phyloP scores from a whole-genome alignment of 2,329 filamentous ascomycete species.

The Pseudogymnoascus sp. region DNA sequence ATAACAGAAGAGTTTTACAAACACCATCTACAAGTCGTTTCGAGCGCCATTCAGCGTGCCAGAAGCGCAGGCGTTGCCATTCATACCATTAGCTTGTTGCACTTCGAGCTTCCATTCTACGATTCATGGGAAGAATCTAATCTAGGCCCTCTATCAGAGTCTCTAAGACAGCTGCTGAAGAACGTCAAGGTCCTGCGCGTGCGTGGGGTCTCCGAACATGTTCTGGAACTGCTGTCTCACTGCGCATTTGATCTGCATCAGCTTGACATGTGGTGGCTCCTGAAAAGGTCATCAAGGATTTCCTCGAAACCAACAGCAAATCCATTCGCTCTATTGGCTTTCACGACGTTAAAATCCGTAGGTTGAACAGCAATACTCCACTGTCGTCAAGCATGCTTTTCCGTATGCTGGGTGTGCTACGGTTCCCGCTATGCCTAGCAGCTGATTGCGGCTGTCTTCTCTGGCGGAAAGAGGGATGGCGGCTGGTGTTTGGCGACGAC shows the following conservation, averaged over 20 bases:
- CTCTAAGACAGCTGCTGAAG: slow-evolving; percentile 12
- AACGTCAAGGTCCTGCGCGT: slow-evolving; percentile 13
- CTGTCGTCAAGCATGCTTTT: background rate
- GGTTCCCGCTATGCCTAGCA: slow-evolving; percentile 17
- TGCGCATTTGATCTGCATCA: slow-evolving; percentile 2
- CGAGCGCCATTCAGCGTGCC: slow-evolving; percentile 7
- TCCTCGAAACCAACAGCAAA: slow-evolving; percentile 11
- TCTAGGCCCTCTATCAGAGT: slow-evolving; percentile 12
- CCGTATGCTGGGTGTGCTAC: slow-evolving; percentile 16
- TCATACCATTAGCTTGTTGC: slow-evolving; percentile 14
- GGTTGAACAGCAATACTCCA: background rate
- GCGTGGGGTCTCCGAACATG: background rate
- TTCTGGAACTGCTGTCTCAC: slow-evolving; percentile 12
- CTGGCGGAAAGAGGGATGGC: slow-evolving; percentile 9
- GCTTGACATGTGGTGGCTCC: slow-evolving; percentile 12
- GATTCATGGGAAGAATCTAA: slow-evolving; percentile 11
- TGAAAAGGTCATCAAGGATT: slow-evolving; percentile 10
- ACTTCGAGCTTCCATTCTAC: slow-evolving; percentile 12
- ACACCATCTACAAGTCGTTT: slow-evolving; percentile 10
- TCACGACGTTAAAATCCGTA: background rate
- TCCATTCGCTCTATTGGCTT: background rate
- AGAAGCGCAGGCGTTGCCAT: slow-evolving; percentile 10
- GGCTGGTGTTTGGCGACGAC: background rate
- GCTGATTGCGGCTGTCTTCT: slow-evolving; percentile 14
- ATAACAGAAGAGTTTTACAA: slow-evolving; percentile 13